A percentile compares a stretch with the other conserved stretches of the same genome.
phyloP scores from a whole-genome alignment of 2,329 filamentous ascomycete genomes.

The Purpureocillium lavendulum region DNA sequence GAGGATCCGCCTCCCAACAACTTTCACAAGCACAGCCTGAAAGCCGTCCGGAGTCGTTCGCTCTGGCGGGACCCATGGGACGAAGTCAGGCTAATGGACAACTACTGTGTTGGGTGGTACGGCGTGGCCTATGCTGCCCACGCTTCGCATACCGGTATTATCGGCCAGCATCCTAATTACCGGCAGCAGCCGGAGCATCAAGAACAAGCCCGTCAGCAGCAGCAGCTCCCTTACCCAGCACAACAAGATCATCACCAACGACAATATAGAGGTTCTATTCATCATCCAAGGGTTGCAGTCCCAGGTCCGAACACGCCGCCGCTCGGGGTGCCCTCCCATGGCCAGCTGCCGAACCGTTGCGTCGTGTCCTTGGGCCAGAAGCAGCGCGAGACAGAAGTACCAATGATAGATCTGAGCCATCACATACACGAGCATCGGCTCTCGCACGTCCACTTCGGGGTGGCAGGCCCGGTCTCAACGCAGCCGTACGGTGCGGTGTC shows the following conservation, averaged over 20 bases:
- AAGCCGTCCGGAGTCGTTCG: constrained; percentile 66
- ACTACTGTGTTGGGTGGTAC: constrained; percentile 66
- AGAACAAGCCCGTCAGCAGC: constrained; percentile 2
- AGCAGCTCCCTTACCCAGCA: neutral
- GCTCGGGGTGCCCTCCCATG: constrained; percentile 26
- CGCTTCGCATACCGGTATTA: constrained; percentile 55
- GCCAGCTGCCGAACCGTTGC: constrained; percentile 19
- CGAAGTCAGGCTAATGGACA: constrained; percentile 64
- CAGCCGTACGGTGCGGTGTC: constrained; percentile 43
- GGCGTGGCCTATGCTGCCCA: constrained; percentile 68
- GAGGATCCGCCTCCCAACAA: constrained; percentile 25
- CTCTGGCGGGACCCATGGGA: constrained; percentile 71
- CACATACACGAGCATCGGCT: constrained; percentile 46
- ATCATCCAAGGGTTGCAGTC: constrained; percentile 32
- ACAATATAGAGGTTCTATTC: constrained; percentile 35
- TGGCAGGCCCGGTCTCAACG: constrained; percentile 37
- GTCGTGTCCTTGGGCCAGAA: constrained; percentile 31
- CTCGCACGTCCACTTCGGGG: constrained; percentile 44
- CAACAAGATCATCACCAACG: constrained; percentile 1
- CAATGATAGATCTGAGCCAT: constrained; percentile 47
- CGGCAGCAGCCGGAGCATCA: neutral
- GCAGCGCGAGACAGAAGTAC: constrained; percentile 35
- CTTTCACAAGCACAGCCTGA: constrained; percentile 53
- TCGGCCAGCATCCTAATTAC: constrained; percentile 41
- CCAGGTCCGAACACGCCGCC: constrained; percentile 38